Percentiles rank a stretch among this genome's conserved stretches.
phyloP scores from a whole-genome alignment of 371 early-diverging fungal genomes.

The Chytridium lagenaria region DNA sequence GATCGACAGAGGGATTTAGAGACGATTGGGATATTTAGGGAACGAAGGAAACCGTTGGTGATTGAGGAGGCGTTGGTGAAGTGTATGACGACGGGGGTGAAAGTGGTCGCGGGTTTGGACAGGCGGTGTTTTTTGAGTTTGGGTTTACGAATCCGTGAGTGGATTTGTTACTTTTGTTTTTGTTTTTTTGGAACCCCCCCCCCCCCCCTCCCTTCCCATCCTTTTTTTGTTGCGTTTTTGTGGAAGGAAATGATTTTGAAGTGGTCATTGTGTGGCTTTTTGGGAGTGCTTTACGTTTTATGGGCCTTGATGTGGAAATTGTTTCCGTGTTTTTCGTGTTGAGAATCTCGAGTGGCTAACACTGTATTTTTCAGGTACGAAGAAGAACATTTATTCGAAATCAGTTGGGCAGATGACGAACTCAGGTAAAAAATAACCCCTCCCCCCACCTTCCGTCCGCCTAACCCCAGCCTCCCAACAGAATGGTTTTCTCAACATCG shows the following conservation, averaged over 20 bases:
- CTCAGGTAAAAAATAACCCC: conserved; percentile 33
- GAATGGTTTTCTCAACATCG: conserved; percentile 36
- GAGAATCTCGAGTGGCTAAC: too few relatives aligned
- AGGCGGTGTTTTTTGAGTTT: conserved; percentile 53
- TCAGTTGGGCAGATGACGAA: conserved; percentile 50
- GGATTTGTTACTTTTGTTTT: not conserved
- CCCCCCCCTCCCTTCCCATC: not conserved
- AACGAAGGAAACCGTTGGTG: conserved; percentile 29
- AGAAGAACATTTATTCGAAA: conserved; percentile 48
- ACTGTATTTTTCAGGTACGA: too few relatives aligned
- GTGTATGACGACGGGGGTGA: conserved; percentile 47
- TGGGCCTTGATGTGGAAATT: too few relatives aligned
- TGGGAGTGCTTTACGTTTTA: too few relatives aligned
- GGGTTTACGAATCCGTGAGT: conserved; percentile 50
- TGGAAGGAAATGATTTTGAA: too few relatives aligned
- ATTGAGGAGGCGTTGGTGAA: conserved; percentile 39
- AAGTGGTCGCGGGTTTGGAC: too few relatives aligned
- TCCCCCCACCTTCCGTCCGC: not conserved
- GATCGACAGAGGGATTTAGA: conserved; percentile 53
- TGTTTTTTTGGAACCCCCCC: too few relatives aligned
- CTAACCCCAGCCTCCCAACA: conserved; percentile 5
- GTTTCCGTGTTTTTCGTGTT: too few relatives aligned
- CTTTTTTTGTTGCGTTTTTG: too few relatives aligned
- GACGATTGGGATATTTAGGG: conserved; percentile 50
- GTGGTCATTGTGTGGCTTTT: too few relatives aligned